Evolutionary conservation across 352 stramenopile genomes (phyloP), one percentile per base, ranked within the genome.

Genomic region (Pythium insidiosum): DNA sequence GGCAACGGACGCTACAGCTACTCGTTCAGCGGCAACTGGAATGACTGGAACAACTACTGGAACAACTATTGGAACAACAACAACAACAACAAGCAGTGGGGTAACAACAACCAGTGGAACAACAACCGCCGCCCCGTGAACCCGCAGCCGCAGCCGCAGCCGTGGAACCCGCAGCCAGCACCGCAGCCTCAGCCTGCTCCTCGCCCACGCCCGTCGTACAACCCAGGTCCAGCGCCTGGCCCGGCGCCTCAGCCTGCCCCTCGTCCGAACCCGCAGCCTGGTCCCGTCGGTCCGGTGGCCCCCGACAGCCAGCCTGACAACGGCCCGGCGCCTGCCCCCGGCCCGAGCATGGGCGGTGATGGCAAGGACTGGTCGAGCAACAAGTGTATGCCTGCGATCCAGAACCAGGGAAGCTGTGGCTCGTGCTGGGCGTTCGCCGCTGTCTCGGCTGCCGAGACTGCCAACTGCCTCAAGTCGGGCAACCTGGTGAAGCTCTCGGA

Each of bases 381-480:
- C 20, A 30, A n/a, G 18, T 58, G 50, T 19, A 52, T 58, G 50
- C 42, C 50, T 30, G 36, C 50, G 11, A 43, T 58, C 37, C 50
- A 47, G 20, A 53, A 99, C 63, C 96, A 99, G 61, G 96, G 91
- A 6, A 57, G 84, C 6, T 99, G 96, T 56, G 94, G 95, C 36
- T 96, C 86, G n/a, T 99, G 95, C 70, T 99, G 96, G 95, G 86
- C 94, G 4, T 99, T 99, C 65, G 95, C 90, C 10, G 89, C 88
- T 2, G 73, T 94, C 5, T 83, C 87, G 4, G 89, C 81, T 5
- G 57, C 97, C 2, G 92, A 98, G 66, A 86, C 84, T 9, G 88
- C 75, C 4, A 76, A 95, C 56, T 95, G 83, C 21, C 80, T 98
- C 58, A 79, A 88, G 50, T 75, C 58, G 0, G 69, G 78, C 29